Conservation (phyloP, 441 rosid species). For the Manihot esculenta region DNA sequence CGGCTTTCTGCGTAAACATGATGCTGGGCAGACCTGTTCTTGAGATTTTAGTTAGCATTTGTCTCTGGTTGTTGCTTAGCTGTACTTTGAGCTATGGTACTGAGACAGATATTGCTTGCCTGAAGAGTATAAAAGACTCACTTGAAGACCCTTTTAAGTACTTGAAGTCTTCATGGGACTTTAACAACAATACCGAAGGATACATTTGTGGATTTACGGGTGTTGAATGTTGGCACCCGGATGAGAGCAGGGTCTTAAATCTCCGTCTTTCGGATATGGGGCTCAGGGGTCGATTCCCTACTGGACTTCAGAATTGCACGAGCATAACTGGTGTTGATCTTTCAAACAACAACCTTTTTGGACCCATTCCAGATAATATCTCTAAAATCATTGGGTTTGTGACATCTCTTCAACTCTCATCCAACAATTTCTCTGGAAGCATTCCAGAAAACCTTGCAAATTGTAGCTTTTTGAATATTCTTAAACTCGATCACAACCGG, state of each 20-base stretch:
- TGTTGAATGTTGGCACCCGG: constrained; percentile 82
- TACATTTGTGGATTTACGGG: constrained; percentile 66
- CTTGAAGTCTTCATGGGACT: constrained; percentile 55
- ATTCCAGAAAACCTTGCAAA: constrained; percentile 28
- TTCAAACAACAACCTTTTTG: constrained; percentile 35
- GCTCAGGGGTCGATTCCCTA: constrained; percentile 65
- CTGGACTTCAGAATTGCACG: constrained; percentile 33
- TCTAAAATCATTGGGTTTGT: neutral
- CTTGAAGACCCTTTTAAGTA: constrained; percentile 36
- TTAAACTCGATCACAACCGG: constrained; percentile 38
- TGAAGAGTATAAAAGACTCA: constrained; percentile 23
- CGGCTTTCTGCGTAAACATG: constrained; percentile 7
- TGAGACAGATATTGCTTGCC: constrained; percentile 28
- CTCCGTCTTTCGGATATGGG: constrained; percentile 60
- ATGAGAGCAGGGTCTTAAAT: constrained; percentile 67
- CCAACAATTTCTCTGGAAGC: constrained; percentile 39
- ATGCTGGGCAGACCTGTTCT: constrained; percentile 12
- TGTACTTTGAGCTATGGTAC: constrained; percentile 27
- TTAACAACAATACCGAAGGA: constrained; percentile 50
- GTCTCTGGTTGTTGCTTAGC: constrained; percentile 21
- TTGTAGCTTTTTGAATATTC: constrained; percentile 32
- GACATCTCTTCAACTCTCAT: constrained; percentile 38
- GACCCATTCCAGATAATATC: constrained; percentile 34
- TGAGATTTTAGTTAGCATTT: constrained; percentile 9
- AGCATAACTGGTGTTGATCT: constrained; percentile 44